Conservation (phyloP, 768 basidiomycete genomes). For the Rhodosporidiobolus odoratus region DNA sequence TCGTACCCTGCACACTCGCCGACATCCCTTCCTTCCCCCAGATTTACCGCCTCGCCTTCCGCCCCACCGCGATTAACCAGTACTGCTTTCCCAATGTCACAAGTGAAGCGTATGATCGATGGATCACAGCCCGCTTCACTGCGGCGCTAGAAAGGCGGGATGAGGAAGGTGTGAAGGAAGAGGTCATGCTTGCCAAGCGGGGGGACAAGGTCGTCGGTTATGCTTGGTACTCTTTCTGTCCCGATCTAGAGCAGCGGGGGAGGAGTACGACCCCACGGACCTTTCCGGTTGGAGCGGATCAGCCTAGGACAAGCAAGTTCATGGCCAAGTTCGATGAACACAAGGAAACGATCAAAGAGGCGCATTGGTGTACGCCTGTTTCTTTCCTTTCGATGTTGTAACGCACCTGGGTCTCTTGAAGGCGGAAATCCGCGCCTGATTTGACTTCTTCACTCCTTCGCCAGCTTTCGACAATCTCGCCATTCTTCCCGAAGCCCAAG, state of each 20-base stretch:
- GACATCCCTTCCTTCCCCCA: constrained; percentile 1
- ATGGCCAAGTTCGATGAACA: background rate
- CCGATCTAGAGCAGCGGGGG: background rate
- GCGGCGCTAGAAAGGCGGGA: background rate
- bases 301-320: background rate
- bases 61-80: background rate
- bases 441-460: background rate
- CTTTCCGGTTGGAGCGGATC: background rate
- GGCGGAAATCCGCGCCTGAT: background rate
- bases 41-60: background rate
- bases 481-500: constrained; percentile 1
- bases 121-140: background rate
- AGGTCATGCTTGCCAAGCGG: background rate
- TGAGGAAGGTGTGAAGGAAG: background rate
- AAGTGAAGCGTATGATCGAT: background rate
- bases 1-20: background rate
- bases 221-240: background rate
- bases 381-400: background rate
- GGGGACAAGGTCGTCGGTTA: background rate
- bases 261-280: background rate
- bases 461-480: background rate
- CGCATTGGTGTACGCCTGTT: constrained; percentile 4
- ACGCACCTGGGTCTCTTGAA: background rate
- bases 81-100: background rate
- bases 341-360: background rate